phyloP scores from a whole-genome alignment of 2,329 filamentous ascomycete genomes.

The Aspergillus novofumigatus region DNA sequence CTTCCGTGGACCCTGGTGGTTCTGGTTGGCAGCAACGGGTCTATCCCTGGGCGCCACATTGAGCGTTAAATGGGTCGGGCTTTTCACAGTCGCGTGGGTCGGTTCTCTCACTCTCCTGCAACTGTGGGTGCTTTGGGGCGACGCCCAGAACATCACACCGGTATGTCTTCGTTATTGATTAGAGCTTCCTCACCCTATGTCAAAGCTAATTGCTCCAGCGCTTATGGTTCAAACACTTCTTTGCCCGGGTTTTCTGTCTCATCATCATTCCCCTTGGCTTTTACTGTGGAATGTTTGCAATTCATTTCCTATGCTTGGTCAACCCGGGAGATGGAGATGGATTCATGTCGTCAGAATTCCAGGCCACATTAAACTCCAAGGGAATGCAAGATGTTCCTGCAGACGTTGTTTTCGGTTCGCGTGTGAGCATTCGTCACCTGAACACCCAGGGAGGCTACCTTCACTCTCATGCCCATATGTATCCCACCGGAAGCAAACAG shows the following conservation, averaged over 20 bases:
- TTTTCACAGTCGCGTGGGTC: slow-evolving; percentile 99
- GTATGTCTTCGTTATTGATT: slow-evolving; percentile 40
- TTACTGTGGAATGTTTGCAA: slow-evolving; percentile 95
- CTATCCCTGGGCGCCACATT: slow-evolving; percentile 82
- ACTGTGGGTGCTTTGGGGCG: slow-evolving; percentile 91
- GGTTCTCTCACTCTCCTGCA: slow-evolving; percentile 85
- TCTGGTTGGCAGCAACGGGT: slow-evolving; percentile 87
- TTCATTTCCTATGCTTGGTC: slow-evolving; percentile 87
- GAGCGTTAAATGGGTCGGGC: slow-evolving; percentile 97
- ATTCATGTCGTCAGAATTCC: slow-evolving; percentile 99
- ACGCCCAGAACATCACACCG: slow-evolving; percentile 77
- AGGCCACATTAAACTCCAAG: slow-evolving; percentile 94
- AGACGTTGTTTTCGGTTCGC: slow-evolving; percentile 84
- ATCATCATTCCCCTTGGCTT: slow-evolving; percentile 84
- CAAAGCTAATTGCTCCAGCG: slow-evolving; percentile 47
- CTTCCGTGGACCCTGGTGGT: slow-evolving; percentile 92
- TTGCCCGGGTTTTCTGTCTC: slow-evolving; percentile 84
- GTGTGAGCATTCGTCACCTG: slow-evolving; percentile 81
- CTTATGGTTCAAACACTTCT: slow-evolving; percentile 88
- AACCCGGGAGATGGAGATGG: slow-evolving; percentile 97
- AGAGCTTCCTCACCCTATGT: background rate
- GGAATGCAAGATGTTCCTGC: slow-evolving; percentile 92
- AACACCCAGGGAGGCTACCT: slow-evolving; percentile 98
- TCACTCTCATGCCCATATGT: slow-evolving; percentile 96
- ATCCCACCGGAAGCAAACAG: slow-evolving; percentile 94